A percentile compares a stretch with the other conserved stretches of the same genome.
phyloP scores from a whole-genome alignment of 495 filamentous ascomycete species.

The Xylaria cubensis region DNA sequence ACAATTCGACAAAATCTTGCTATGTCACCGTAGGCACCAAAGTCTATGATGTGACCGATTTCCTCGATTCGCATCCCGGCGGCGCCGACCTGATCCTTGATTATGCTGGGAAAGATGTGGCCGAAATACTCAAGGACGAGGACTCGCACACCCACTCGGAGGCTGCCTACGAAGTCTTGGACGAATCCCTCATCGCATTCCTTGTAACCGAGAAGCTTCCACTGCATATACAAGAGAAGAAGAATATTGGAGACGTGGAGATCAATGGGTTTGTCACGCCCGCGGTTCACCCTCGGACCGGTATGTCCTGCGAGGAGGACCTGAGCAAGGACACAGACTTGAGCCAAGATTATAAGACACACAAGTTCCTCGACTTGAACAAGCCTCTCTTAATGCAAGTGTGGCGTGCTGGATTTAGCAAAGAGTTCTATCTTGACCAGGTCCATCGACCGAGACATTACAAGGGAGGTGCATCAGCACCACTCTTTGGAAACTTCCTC shows the following conservation, averaged over 20 bases:
- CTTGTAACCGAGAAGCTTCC: constrained; percentile 59
- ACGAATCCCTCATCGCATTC: constrained; percentile 79
- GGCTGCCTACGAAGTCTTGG: constrained; percentile 90
- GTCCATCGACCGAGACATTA: constrained; percentile 96
- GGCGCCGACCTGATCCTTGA: constrained; percentile 88
- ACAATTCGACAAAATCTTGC: constrained; percentile 83
- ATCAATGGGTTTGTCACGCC: constrained; percentile 44
- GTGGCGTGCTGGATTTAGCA: constrained; percentile 85
- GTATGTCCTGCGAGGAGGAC: constrained; percentile 86
- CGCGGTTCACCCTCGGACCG: constrained; percentile 72
- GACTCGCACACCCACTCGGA: constrained; percentile 85
- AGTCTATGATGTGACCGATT: constrained; percentile 94
- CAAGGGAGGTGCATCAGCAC: constrained; percentile 88
- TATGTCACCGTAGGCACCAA: constrained; percentile 89
- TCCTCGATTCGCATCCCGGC: constrained; percentile 87
- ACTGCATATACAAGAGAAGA: constrained; percentile 34
- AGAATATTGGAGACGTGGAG: constrained; percentile 31
- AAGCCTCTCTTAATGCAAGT: constrained; percentile 87
- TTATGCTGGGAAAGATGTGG: constrained; percentile 87
- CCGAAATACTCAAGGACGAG: constrained; percentile 81
- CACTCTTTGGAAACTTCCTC: constrained; percentile 96
- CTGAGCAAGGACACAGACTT: constrained; percentile 84
- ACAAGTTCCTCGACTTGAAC: constrained; percentile 93
- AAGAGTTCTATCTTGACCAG: constrained; percentile 94
- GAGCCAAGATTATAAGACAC: constrained; percentile 73